Base-by-base conservation (phyloP, 2,329 filamentous ascomycete species). In the Epichloe glyceriae region DNA sequence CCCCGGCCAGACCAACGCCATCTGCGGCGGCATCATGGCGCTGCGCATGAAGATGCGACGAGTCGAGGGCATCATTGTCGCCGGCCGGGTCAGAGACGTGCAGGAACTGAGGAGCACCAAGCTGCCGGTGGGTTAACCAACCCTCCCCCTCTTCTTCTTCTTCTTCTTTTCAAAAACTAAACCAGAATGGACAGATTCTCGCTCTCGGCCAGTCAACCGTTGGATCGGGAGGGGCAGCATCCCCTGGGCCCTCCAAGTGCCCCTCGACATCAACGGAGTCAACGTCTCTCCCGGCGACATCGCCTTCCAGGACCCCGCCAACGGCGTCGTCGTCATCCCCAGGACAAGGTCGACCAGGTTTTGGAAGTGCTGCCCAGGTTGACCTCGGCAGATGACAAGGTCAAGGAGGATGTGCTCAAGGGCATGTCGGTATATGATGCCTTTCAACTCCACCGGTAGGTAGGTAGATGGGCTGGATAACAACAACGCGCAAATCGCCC, bases 11-110 rank as follows among this genome's bases (percentile, higher is more conserved):
- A 74, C 73, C 48, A 87, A 85, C 64, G 85, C 85, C 5, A 75
- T 86, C 7, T 74, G 86, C 5, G 86, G 86, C n/a, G 85, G 85
- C 17, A 86, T 89, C 56, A 85, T 88, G 76, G 85, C 83, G 5
- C 70, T 77, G 33, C 73, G 85, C 19, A 85, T 88, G 75, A 79
- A 80, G 58, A 63, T 74, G 14, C 71, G 82, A 11, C 76, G 78
- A 14, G 78, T 77, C 17, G 70, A 72, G 56, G 83, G 74, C 3
- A 74, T 84, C 11, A 67, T 88, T n/a, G 80, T 87, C 7, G 75
- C 80, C 56, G 85, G 85, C 1, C 70, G 85, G 39, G 77, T 84
- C 5, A 73, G 85, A 54, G 86, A 89, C 67, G 59, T 88, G 17
- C 68, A 67, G 15, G 80, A 85, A 60, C 63, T 87, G 52, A 70